Conservation (phyloP, 495 filamentous ascomycete species). For the Tuber brumale region DNA sequence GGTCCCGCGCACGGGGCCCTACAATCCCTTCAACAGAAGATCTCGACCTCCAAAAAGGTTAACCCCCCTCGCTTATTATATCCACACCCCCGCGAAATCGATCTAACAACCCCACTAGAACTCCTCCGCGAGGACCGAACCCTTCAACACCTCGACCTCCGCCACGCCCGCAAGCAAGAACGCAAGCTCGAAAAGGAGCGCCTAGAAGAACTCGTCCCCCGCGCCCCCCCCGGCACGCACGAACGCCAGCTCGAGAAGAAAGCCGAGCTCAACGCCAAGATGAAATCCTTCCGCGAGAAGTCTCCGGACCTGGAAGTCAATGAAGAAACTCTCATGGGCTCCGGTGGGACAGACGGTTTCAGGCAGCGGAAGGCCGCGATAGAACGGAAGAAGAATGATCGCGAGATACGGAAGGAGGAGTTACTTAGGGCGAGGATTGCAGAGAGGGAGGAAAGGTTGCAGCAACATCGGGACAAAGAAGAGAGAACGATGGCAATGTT, state of each 20-base stretch:
- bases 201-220: constrained; percentile 74
- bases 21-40: constrained; percentile 71
- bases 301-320: constrained; percentile 53
- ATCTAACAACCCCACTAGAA: constrained; percentile 44
- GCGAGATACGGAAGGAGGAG: constrained; percentile 62
- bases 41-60: constrained; percentile 62
- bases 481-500: constrained; percentile 62
- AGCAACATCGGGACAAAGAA: constrained; percentile 54
- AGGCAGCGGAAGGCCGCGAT: constrained; percentile 51
- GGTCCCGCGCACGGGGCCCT: constrained; percentile 53
- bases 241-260: constrained; percentile 86
- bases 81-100: not conserved
- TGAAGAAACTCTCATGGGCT: constrained; percentile 56
- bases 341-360: constrained; percentile 52
- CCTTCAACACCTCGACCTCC: constrained; percentile 51
- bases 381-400: constrained; percentile 58
- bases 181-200: constrained; percentile 54
- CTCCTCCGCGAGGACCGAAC: constrained; percentile 52
- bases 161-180: constrained; percentile 57
- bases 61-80: constrained; percentile 3
- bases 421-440: constrained; percentile 52
- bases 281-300: constrained; percentile 56
- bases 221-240: constrained; percentile 75
- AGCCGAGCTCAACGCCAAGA: constrained; percentile 51
- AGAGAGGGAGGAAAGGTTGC: constrained; percentile 59